These are phyloP conservation scores for Talaromyces nanjingensis DNA, from an alignment of 495 filamentous ascomycete species.

Conservation along the genomic window DNA sequence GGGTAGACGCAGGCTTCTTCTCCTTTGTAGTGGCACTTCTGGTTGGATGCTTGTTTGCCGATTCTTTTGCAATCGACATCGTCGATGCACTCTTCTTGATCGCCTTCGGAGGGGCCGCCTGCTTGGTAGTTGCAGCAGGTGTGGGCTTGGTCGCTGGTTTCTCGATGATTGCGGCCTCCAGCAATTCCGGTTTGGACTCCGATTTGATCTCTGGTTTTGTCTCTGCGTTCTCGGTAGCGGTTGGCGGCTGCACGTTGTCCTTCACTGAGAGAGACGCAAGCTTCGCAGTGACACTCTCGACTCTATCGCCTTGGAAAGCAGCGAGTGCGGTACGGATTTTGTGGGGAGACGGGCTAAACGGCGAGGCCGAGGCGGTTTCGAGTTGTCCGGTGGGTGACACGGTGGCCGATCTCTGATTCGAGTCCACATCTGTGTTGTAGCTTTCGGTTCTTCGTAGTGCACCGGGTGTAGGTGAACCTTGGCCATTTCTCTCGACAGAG, in stretches of 20 bases:
- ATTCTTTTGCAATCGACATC: slow-evolving; percentile 29
- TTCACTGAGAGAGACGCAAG: neutral
- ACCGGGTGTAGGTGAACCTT: slow-evolving; percentile 7
- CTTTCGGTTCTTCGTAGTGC: slow-evolving; percentile 7
- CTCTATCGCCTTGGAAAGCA: slow-evolving; percentile 8
- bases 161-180: neutral
- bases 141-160: slow-evolving; percentile 10
- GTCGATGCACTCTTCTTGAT: slow-evolving; percentile 35
- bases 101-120: slow-evolving; percentile 23
- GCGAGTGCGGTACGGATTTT: slow-evolving; percentile 4
- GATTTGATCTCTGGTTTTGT: neutral
- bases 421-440: slow-evolving; percentile 6
- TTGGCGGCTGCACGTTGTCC: neutral
- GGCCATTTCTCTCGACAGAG: slow-evolving; percentile 53
- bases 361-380: slow-evolving; percentile 5
- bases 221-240: slow-evolving; percentile 2
- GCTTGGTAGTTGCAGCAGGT: slow-evolving; percentile 17
- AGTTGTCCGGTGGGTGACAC: slow-evolving; percentile 5
- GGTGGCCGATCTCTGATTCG: slow-evolving; percentile 6
- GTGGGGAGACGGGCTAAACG: slow-evolving; percentile 8
- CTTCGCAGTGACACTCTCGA: neutral
- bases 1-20: slow-evolving; percentile 8
- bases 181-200: neutral
- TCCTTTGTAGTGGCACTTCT: slow-evolving; percentile 9
- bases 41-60: slow-evolving; percentile 18